Evolutionary conservation across 2,329 filamentous ascomycete species (phyloP), one percentile per base, ranked within the genome.

Genomic region (Pseudohalonectria lignicola): DNA sequence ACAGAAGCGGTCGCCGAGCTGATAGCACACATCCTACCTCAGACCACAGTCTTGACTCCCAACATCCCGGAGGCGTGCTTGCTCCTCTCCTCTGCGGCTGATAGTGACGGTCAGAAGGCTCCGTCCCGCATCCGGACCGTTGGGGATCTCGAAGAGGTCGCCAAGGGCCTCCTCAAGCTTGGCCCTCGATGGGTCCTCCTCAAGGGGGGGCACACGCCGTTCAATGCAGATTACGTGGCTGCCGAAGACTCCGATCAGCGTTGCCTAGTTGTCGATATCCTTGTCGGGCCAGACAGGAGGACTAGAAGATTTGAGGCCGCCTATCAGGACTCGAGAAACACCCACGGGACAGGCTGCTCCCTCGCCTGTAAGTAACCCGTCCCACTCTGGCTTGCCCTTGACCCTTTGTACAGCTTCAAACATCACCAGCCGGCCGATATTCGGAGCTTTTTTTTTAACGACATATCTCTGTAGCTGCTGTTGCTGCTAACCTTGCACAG

Each of bases 311-410:
- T 94, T 35, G 71, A 87, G 56, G 83, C 76, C 29, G 67, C 69
- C 4, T 95, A 82, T 53, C 68, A 86, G 44, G 61, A 68, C 9
- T 86, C 82, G 8, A 80, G 68, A 42, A 90, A 90, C 53, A 96
- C 90, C 0, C 92, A 98, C 52, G 92, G 92, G 1, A 96, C 92
- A 0, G 92, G 92, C 4, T 98, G 92, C 54, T 93, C 87, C 9
- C 70, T 96, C 42, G 92, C 92, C 30, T 94, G 80, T 84, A 58
- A 64, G 78, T 66, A 21, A 36, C 20, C 12, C 4, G 4, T 12
- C 18, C 28, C 4, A 26, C 13, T 4, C 3, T 31, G 15, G 30
- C 6, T 7, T 31, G 29, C 18, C 15, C 11, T n/a, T 15, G n/a
- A n/a, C n/a, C n/a, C n/a, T n/a, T n/a, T n/a, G n/a, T n/a, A n/a